Evolutionary conservation across 2,329 filamentous ascomycete genomes (phyloP).

Genomic region (Elsinoe ampelina): DNA sequence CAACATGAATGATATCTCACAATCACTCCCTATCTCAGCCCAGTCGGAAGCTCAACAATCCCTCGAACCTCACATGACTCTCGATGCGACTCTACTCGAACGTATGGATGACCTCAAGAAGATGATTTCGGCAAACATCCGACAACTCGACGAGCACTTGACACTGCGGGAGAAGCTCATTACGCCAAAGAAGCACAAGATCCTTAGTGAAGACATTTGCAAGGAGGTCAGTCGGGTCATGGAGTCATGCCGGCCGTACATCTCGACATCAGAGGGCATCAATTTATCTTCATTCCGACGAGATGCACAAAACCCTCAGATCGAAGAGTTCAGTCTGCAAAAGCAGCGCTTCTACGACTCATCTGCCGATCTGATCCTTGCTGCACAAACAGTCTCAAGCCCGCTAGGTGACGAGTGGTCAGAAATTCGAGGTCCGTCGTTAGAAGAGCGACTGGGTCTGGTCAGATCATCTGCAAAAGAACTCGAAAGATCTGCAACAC

Average conservation of each 20-base stretch:
- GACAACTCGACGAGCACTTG: constrained; percentile 78
- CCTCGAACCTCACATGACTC: constrained; percentile 59
- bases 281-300: constrained; percentile 72
- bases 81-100: constrained; percentile 72
- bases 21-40: constrained; percentile 65
- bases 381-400: constrained; percentile 83
- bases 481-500: constrained; percentile 75
- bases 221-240: constrained; percentile 68
- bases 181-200: constrained; percentile 65
- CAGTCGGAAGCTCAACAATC: constrained; percentile 70
- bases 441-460: constrained; percentile 76
- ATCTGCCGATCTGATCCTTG: constrained; percentile 76
- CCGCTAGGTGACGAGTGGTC: constrained; percentile 94
- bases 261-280: constrained; percentile 82
- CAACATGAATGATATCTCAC: constrained; percentile 54
- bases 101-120: constrained; percentile 78
- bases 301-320: constrained; percentile 71
- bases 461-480: constrained; percentile 70
- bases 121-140: constrained; percentile 74
- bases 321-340: constrained; percentile 78
- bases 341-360: constrained; percentile 94
- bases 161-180: constrained; percentile 71
- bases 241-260: constrained; percentile 83
- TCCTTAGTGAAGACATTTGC: constrained; percentile 76
- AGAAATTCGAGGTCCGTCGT: constrained; percentile 76